Conservation (phyloP, 768 basidiomycete genomes). For the Dentipellis sp. region DNA sequence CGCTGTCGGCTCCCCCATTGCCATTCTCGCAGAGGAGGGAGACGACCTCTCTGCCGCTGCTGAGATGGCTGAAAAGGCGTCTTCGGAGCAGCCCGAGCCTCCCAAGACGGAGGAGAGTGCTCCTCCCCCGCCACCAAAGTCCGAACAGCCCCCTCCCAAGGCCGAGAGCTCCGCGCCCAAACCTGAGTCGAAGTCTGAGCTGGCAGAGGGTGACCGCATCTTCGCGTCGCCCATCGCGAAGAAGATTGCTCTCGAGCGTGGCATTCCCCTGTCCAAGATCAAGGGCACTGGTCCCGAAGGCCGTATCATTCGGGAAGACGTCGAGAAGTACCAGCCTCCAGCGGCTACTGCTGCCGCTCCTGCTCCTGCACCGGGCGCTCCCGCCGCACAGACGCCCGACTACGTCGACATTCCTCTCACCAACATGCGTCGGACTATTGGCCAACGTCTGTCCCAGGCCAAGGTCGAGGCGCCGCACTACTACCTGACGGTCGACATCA, state of each 20-base stretch:
- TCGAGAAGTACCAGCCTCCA: slow-evolving; percentile 76
- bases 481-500: slow-evolving; percentile 89
- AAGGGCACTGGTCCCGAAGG: slow-evolving; percentile 94
- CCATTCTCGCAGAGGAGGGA: slow-evolving; percentile 89
- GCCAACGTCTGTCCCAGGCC: slow-evolving; percentile 79
- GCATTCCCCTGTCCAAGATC: slow-evolving; percentile 81
- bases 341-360: slow-evolving; percentile 33
- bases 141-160: slow-evolving; percentile 24
- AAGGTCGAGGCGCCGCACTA: slow-evolving; percentile 97
- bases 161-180: slow-evolving; percentile 25
- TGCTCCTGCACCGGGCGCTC: slow-evolving; percentile 35
- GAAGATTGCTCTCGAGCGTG: slow-evolving; percentile 91
- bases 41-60: slow-evolving; percentile 84
- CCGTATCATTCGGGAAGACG: slow-evolving; percentile 89
- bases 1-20: slow-evolving; percentile 80
- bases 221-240: slow-evolving; percentile 95
- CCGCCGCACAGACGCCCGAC: slow-evolving; percentile 46
- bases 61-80: slow-evolving; percentile 58
- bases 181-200: slow-evolving; percentile 40
- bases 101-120: slow-evolving; percentile 21
- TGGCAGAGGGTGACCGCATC: slow-evolving; percentile 69
- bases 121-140: slow-evolving; percentile 32
- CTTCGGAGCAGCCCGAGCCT: slow-evolving; percentile 28
- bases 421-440: slow-evolving; percentile 94
- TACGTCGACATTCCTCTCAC: slow-evolving; percentile 87